Base-by-base conservation (phyloP, 2,329 filamentous ascomycete species). In the Tolypocladium album region DNA sequence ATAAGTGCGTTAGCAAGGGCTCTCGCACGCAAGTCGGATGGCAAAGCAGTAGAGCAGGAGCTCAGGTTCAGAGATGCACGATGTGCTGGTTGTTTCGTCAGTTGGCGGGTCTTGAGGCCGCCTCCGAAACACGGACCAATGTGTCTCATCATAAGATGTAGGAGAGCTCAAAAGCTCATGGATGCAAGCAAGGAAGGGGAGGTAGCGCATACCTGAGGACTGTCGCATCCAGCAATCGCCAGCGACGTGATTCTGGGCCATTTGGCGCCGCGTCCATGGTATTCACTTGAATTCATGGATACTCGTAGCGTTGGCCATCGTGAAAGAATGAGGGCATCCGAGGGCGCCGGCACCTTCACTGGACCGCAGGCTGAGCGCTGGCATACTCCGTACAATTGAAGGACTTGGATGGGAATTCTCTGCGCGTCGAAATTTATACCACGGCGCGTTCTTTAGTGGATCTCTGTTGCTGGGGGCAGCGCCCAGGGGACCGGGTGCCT, bases 91-190 rank as follows among this genome's bases (percentile, higher is more conserved):
- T 80, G 76, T 78, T 80, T 90, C 89, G 83, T 90, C 90, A 88
- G 83, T 74, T 79, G 78, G 85, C 87, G 88, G 89, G 88, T 92
- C 89, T 93, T 93, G 89, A 91, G 83, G 85, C 88, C 87, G 86
- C 88, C 74, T 93, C 88, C 84, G 90, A 86, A 93, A 94, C 89
- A 93, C 89, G 89, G 90, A 93, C 90, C 88, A 92, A 92, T 87
- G 81, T 81, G 82, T 88, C 82, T 92, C 89, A 92, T 92, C 89
- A 75, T 67, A 61, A 60, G 67, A 60, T 24, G 40, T 55, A 61
- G 27, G 57, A 27, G 47, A 55, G 31, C 3, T 38, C 42, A 34
- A 47, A 59, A 39, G 36, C 31, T 22, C 42, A 47, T 36, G 27
- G 15, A 22, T 22, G 42, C 12, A 38, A 50, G 31, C 27, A 31